Base-by-base conservation (phyloP, 208 protist genomes). In the Trichomonas tenax region DNA sequence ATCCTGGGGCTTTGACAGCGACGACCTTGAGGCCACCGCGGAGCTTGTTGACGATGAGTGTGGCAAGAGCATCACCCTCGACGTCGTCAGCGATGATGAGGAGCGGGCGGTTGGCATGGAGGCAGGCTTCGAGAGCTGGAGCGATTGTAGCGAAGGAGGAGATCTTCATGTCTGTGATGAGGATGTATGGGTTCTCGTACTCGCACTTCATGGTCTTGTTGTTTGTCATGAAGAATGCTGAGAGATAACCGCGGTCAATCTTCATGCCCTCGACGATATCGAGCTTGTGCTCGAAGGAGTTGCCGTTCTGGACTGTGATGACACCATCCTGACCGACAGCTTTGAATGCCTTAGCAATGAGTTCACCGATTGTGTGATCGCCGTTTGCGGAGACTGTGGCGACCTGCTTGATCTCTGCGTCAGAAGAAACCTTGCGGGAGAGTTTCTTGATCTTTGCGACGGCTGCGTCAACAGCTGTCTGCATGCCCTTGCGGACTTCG, bases 311-410 rank as follows among this genome's bases (percentile, higher is more conserved):
- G 72, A 99, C 98, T 89, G 99, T 99, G 98, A 99, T 99, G 95
- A 99, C 99, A 96, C 99, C 99, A 96, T 99, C 98, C 97, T 99
- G 99, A 97, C 99, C 99, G 51, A 99, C 99, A 97, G 98, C 98
- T 97, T 99, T 98, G 98, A 99, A 99, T 41, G 99, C 99, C 86
- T 98, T 96, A 46, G 98, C 98, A 96, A 99, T 99, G 96, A 99
- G 97, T 96, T 98, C 96, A 96, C 99, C 99, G 97, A 99, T 99
- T 96, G 98, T 98, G 34, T 96, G 97, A 97, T 99, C 99, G 82
- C 99, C 99, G 98, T 99, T 99, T 96, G 99, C 99, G 58, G 99
- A 99, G 97, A 99, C 99, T 90, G 99, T 99, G 82, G 99, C 99
- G 49, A 99, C 98, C 96, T 98, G 98, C 72, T 97, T 97, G 96